These are phyloP conservation scores for Onygenales sp. DNA, from an alignment of 2,329 filamentous ascomycete species.

Conservation along the genomic window DNA sequence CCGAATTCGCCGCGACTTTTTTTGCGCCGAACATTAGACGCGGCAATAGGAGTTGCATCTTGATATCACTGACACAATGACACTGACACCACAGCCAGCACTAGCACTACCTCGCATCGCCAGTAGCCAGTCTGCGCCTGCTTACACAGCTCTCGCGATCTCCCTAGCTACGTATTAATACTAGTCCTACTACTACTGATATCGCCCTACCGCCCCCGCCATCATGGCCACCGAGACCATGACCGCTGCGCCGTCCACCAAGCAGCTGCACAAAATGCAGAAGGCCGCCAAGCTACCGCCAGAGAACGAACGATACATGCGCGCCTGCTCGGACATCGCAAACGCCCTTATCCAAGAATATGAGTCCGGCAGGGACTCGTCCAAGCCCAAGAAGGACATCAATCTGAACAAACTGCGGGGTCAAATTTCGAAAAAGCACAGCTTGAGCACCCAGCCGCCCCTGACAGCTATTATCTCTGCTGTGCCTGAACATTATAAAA, in stretches of 20 bases:
- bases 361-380: constrained; percentile 66
- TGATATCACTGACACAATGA: too few relatives aligned
- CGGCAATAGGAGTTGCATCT: too few relatives aligned
- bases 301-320: constrained; percentile 88
- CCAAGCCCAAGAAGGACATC: constrained; percentile 69
- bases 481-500: constrained; percentile 99
- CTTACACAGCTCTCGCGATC: not conserved
- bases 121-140: not conserved
- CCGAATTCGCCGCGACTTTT: too few relatives aligned
- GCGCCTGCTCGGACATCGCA: constrained; percentile 91
- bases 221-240: constrained; percentile 53
- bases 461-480: constrained; percentile 95
- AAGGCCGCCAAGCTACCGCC: constrained; percentile 69
- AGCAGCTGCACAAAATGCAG: constrained; percentile 45
- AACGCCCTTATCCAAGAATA: constrained; percentile 91
- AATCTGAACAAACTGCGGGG: constrained; percentile 85
- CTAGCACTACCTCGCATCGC: not conserved
- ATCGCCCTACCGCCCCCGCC: not conserved
- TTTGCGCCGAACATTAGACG: too few relatives aligned
- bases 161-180: not conserved
- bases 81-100: not conserved
- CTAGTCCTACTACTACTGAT: not conserved
- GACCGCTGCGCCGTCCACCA: constrained; percentile 47
- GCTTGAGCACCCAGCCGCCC: constrained; percentile 75
- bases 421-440: constrained; percentile 87